Evolutionary conservation across 2,329 filamentous ascomycete genomes (phyloP).

Genomic region (Colletotrichum aenigma): DNA sequence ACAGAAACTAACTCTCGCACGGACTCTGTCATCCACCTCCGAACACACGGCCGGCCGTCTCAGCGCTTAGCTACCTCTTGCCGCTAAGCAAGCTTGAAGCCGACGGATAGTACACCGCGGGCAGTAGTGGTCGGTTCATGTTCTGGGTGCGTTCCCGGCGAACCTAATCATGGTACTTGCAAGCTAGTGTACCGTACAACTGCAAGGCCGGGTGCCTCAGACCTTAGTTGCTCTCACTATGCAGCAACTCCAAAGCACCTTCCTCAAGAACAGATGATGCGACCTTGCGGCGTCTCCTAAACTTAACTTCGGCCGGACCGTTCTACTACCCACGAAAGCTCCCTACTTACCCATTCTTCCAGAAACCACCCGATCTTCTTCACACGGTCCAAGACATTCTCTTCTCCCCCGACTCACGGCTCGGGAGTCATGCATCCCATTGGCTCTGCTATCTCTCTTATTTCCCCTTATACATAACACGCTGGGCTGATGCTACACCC

Average conservation of each 20-base stretch:
- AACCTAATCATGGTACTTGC: background rate
- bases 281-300: constrained; percentile 1
- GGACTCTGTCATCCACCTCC: background rate
- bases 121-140: background rate
- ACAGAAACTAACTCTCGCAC: background rate
- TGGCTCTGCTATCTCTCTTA: background rate
- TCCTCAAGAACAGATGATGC: constrained; percentile 11
- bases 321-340: background rate
- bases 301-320: constrained; percentile 4
- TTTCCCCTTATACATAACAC: background rate
- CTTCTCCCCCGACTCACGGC: background rate
- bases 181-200: background rate
- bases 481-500: background rate
- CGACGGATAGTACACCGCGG: background rate
- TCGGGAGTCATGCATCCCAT: background rate
- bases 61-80: constrained; percentile 1
- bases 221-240: background rate
- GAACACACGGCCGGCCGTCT: background rate
- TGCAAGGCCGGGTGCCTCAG: background rate
- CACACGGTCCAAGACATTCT: background rate
- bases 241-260: background rate
- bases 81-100: background rate
- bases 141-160: constrained; percentile 1
- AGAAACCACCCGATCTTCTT: background rate
- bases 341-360: background rate